phyloP scores from a whole-genome alignment of 225 moss, liverwort and hornwort genomes.

The Thuidium tamariscinum region DNA sequence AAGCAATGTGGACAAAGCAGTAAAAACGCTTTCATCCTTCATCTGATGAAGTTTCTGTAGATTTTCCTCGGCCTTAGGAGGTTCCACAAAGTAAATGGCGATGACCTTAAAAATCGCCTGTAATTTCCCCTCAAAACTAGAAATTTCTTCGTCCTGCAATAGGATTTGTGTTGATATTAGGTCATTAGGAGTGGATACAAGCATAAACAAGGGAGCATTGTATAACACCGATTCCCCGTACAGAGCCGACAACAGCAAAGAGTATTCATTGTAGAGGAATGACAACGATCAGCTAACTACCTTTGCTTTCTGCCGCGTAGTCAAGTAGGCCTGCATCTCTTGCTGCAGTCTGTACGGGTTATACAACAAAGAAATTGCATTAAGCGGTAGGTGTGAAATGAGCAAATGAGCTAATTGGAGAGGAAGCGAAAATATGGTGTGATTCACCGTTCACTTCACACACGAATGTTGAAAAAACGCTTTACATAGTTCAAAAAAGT shows the following conservation, averaged over 20 bases:
- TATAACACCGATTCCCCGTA: not conserved
- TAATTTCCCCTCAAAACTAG: slow-evolving; percentile 67
- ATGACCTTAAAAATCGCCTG: slow-evolving; percentile 63
- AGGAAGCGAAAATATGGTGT: not conserved
- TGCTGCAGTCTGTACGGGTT: slow-evolving; percentile 51
- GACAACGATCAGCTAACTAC: slow-evolving; percentile 3
- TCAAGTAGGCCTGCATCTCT: slow-evolving; percentile 72
- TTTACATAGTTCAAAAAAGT: not conserved
- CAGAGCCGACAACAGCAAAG: not conserved
- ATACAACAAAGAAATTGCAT: not conserved
- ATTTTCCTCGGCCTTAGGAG: slow-evolving; percentile 68
- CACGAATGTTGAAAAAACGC: not conserved
- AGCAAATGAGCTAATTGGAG: not conserved
- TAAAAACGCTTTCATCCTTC: slow-evolving; percentile 79
- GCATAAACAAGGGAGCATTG: not conserved
- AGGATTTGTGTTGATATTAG: not conserved
- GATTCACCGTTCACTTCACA: not conserved
- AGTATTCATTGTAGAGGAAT: not conserved
- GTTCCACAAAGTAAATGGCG: slow-evolving; percentile 52
- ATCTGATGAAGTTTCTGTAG: slow-evolving; percentile 73
- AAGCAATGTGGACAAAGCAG: slow-evolving; percentile 50
- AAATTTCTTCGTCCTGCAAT: slow-evolving; percentile 70
- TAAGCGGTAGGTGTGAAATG: not conserved
- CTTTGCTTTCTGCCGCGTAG: slow-evolving; percentile 64
- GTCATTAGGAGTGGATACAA: not conserved